Evolutionary conservation across 2,329 filamentous ascomycete genomes (phyloP).

Genomic region (Alternaria atra): DNA sequence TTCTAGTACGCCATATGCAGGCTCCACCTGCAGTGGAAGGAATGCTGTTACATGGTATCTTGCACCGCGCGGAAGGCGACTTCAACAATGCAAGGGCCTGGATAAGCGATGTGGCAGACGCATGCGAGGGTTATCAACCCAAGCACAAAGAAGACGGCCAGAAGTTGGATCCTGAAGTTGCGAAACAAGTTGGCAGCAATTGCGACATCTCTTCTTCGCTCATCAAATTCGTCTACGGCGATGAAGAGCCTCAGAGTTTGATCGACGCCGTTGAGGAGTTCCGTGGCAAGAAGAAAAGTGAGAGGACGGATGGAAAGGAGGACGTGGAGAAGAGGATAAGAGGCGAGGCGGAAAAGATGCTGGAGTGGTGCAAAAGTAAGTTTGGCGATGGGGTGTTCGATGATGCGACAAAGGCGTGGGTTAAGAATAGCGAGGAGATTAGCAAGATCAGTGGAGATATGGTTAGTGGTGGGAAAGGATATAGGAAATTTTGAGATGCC

Average conservation of each 20-base stretch:
- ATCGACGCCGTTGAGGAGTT: slow-evolving; percentile 52
- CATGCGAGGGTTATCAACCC: slow-evolving; percentile 46
- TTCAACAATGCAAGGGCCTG: slow-evolving; percentile 60
- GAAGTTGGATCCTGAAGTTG: slow-evolving; percentile 20
- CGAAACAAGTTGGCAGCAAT: slow-evolving; percentile 12
- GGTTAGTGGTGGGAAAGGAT: slow-evolving; percentile 57
- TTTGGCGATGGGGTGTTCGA: slow-evolving; percentile 55
- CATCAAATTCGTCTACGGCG: slow-evolving; percentile 33
- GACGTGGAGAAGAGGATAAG: slow-evolving; percentile 44
- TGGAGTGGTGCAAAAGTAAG: slow-evolving; percentile 56
- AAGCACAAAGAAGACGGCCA: slow-evolving; percentile 29
- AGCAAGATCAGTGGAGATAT: slow-evolving; percentile 54
- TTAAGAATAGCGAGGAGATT: slow-evolving; percentile 52
- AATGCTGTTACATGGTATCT: slow-evolving; percentile 62
- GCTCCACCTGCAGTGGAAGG: slow-evolving; percentile 58
- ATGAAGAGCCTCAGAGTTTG: slow-evolving; percentile 31
- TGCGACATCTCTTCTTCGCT: slow-evolving; percentile 15
- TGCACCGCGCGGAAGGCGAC: slow-evolving; percentile 63
- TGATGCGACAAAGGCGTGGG: slow-evolving; percentile 58
- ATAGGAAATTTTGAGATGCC: slow-evolving; percentile 54
- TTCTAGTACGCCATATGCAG: slow-evolving; percentile 63
- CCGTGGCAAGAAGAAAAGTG: slow-evolving; percentile 34
- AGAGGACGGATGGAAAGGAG: slow-evolving; percentile 28
- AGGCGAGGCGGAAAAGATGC: slow-evolving; percentile 53
- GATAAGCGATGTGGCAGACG: slow-evolving; percentile 56